Evolutionary conservation across 768 basidiomycete genomes (phyloP), one percentile per base, ranked within the genome.

Genomic region (Naganishia kalamii): DNA sequence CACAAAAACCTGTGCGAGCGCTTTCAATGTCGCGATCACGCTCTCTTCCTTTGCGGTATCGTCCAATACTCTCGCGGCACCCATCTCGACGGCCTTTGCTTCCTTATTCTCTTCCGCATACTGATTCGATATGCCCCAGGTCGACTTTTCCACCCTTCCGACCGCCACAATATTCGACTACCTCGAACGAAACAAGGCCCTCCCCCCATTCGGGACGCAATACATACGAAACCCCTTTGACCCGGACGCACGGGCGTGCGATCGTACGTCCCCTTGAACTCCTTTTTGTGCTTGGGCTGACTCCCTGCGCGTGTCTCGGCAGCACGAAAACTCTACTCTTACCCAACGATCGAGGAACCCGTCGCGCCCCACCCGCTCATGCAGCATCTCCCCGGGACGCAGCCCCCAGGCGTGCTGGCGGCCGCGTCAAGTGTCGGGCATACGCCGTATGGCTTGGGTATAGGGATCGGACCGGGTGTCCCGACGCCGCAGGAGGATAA

Each of bases 111-210:
- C n/a, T n/a, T n/a, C n/a, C n/a, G n/a, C n/a, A n/a, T n/a, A 51
- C 50, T 51, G 33, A 51, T 6, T 2, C 17, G 12, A 5, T 25
- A 49, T 21, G 13, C 50, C 17, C 27, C 19, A 64, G 63, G 41
- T 64, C 37, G 63, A 64, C 21, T 64, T 64, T 23, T 32, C 63
- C 4, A 30, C 50, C 27, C 52, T 64, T 30, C 50, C 50, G 12
- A 41, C 50, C 19, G 37, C 50, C 27, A 52, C 44, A 4, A 52
- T 64, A 3, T 41, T 52, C 25, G 63, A 52, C 13, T 64, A 64
- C 43, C 51, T 64, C 29, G 63, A 64, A 52, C 49, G 63, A 48
- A 64, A 64, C 51, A 64, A 57, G 50, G 63, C 63, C 15, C 25
- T 64, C n/a, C 63, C 63, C 12, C 50, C 50, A 32, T 64, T 64